Conservation (phyloP, 345 rosid species). For the Draba incana region DNA sequence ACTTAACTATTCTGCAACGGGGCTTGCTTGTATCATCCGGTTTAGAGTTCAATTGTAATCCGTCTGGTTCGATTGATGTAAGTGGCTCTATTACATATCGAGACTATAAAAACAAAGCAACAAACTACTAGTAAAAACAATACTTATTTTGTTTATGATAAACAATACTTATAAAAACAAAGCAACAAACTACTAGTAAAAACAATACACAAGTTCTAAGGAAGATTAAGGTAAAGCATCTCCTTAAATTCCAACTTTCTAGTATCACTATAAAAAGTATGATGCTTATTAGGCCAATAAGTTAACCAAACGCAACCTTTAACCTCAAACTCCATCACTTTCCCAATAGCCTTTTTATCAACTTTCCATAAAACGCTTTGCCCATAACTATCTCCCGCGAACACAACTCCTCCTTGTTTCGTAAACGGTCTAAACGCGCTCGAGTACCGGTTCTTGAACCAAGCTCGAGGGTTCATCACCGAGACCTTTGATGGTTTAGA, state of each 20-base stretch:
- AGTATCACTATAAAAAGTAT: constrained; percentile 71
- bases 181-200: background rate
- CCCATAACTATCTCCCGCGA: constrained; percentile 83
- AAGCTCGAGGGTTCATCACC: constrained; percentile 65
- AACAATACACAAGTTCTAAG: constrained; percentile 30
- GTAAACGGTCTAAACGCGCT: constrained; percentile 77
- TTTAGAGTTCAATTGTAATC: no score
- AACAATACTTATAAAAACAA: no score
- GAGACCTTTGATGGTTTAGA: constrained; percentile 71
- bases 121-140: background rate
- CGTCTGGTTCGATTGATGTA: no score
- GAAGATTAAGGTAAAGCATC: constrained; percentile 55
- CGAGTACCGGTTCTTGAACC: constrained; percentile 77
- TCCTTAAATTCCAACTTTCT: constrained; percentile 78
- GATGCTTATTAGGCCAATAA: constrained; percentile 89
- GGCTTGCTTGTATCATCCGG: no score
- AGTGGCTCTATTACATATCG: no score
- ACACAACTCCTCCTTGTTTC: constrained; percentile 80
- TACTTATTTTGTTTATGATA: background rate
- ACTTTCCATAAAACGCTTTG: constrained; percentile 73
- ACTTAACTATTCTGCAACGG: no score
- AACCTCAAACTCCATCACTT: constrained; percentile 77
- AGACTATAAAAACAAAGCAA: no score
- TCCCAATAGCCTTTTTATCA: constrained; percentile 59
- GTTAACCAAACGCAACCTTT: constrained; percentile 88